Conservation (phyloP, 2,329 filamentous ascomycete genomes). For the Beauveria brongniartii region DNA sequence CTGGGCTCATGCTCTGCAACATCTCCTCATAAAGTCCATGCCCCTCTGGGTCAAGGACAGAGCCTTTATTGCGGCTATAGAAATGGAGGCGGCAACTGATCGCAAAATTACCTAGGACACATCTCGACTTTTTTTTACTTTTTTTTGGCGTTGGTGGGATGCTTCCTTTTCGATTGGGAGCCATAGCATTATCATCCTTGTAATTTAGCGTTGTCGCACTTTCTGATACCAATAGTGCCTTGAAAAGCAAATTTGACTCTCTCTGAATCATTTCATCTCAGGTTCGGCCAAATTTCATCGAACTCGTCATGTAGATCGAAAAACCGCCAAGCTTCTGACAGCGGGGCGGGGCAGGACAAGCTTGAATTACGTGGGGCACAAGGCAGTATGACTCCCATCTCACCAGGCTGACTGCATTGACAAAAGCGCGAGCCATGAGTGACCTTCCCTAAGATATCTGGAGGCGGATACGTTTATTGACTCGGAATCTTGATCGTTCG, state of each 20-base stretch:
- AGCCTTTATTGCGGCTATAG: constrained; percentile 2
- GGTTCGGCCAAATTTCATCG: neutral
- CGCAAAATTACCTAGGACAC: neutral
- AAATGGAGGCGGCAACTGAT: constrained; percentile 2
- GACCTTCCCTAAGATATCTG: neutral
- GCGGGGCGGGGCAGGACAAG: neutral
- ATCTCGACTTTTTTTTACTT: neutral
- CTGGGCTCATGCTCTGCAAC: constrained; percentile 16
- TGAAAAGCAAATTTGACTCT: neutral
- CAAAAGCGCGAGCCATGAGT: neutral
- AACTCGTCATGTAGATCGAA: neutral
- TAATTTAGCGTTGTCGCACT: constrained; percentile 1
- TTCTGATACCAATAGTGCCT: constrained; percentile 4
- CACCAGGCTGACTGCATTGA: neutral
- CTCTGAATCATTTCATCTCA: neutral
- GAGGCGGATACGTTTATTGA: neutral
- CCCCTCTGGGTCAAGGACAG: constrained; percentile 11
- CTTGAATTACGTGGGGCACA: constrained; percentile 4
- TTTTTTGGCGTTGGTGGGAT: neutral
- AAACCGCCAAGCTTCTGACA: neutral
- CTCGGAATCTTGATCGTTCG: neutral
- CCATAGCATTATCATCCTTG: neutral
- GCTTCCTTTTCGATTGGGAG: neutral
- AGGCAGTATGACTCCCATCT: constrained; percentile 6
- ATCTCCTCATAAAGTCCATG: constrained; percentile 6